Evolutionary conservation across 345 rosid genomes (phyloP).

Genomic region (Euphorbia peplus): DNA sequence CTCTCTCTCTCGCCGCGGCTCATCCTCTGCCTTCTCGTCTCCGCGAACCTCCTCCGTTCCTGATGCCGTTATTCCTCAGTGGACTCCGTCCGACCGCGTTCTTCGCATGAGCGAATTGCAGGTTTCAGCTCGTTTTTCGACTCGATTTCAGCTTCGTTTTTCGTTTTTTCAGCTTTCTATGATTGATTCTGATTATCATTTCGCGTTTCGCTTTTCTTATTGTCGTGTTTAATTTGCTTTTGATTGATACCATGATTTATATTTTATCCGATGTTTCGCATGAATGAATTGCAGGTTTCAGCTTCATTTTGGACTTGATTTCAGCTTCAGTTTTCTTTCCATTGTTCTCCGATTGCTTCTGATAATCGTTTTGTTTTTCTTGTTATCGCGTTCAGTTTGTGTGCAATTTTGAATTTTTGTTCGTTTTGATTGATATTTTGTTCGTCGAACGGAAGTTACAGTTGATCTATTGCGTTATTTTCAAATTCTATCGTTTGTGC

Average conservation of each 20-base stretch:
- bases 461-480: not conserved
- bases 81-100: constrained; percentile 44
- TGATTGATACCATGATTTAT: not conserved
- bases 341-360: too few species aligned
- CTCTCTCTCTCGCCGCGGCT: constrained; percentile 16
- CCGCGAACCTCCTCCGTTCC: constrained; percentile 21
- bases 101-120: constrained; percentile 30
- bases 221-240: not conserved
- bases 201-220: too few species aligned
- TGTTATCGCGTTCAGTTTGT: too few species aligned
- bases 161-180: not conserved
- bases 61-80: constrained; percentile 27
- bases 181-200: not conserved
- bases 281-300: too few species aligned
- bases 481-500: not conserved
- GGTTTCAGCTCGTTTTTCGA: constrained; percentile 10
- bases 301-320: too few species aligned
- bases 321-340: too few species aligned
- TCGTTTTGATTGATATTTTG: too few species aligned
- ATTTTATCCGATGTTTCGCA: too few species aligned
- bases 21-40: not conserved
- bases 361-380: too few species aligned
- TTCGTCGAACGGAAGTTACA: not conserved
- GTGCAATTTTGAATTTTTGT: too few species aligned
- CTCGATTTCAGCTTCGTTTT: not conserved